Base-by-base conservation (phyloP, 108 stramenopile species). In the Cyclotella kingstonii region DNA sequence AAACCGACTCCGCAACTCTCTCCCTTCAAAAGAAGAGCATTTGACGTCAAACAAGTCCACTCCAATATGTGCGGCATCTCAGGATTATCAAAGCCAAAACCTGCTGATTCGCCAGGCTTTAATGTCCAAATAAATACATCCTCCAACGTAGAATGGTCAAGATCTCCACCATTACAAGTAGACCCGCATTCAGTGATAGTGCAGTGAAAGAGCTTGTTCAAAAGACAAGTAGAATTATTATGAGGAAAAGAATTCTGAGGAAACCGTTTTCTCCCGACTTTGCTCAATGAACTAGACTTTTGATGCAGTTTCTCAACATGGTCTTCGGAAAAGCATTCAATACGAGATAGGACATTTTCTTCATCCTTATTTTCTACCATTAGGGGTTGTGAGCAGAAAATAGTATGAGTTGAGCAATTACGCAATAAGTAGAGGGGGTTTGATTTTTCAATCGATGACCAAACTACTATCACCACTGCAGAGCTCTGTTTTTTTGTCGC, bases 71-170 rank as follows among this genome's bases (percentile, higher is more conserved):
- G 90, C n/a, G 83, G 66, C 27, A 81, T 80, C 40, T 87, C 86
- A 5, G 90, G 90, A 54, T 91, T 80, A 47, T 87, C 86, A 44
- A 87, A 91, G 0, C 90, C 90, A 55, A 87, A 91, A n/a, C 79
- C 81, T 10, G 75, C 64, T 26, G 76, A 76, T n/a, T 85, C 78
- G 7, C 80, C 82, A 17, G 68, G 54, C 22, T 43, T 29, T 4
- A 91, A 44, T 9, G 81, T 61, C 90, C 90, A 91, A 23, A 87
- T 76, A 61, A 84, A 87, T 33, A 79, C 82, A 45, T 89, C 73
- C n/a, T n/a, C n/a, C n/a, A n/a, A n/a, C n/a, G n/a, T n/a, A n/a
- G n/a, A n/a, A n/a, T n/a, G n/a, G n/a, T n/a, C n/a, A n/a, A n/a
- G n/a, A n/a, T n/a, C n/a, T n/a, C n/a, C n/a, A n/a, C n/a, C n/a